phyloP scores from a whole-genome alignment of 768 basidiomycete species.

The Kwoniella europaea region DNA sequence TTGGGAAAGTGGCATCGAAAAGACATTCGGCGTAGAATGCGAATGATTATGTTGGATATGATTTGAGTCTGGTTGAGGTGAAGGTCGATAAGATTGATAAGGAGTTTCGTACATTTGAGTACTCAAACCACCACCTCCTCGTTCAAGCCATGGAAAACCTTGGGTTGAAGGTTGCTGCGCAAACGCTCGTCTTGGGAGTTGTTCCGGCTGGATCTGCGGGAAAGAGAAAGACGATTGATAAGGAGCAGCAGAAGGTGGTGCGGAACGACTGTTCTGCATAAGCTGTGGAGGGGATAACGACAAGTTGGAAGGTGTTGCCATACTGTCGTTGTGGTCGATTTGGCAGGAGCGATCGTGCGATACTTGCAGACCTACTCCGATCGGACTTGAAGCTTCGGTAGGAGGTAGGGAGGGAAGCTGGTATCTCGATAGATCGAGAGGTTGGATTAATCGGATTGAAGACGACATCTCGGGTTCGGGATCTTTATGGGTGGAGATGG shows the following conservation, averaged over 20 bases:
- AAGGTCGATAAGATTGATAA: not conserved
- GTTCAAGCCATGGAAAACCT: not conserved
- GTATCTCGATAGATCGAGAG: constrained; percentile 7
- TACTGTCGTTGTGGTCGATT: not conserved
- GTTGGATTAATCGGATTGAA: constrained; percentile 1
- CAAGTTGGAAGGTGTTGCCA: not conserved
- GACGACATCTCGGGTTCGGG: not conserved
- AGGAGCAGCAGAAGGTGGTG: constrained; percentile 3
- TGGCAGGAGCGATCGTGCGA: constrained; percentile 3
- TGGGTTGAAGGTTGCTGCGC: not conserved
- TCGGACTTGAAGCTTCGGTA: not conserved
- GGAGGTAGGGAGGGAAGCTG: not conserved
- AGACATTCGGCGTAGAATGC: constrained; percentile 6
- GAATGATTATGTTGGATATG: constrained; percentile 1
- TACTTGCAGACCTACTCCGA: not conserved
- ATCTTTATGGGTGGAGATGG: not conserved
- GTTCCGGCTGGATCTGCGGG: not conserved
- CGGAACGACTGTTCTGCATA: constrained; percentile 2
- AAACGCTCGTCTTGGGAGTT: not conserved
- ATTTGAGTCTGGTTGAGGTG: not conserved
- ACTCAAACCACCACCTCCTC: not conserved
- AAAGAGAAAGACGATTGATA: not conserved
- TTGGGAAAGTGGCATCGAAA: not conserved
- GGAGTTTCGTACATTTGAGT: constrained; percentile 8
- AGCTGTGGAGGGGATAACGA: not conserved